Base-by-base conservation (phyloP, 805 yeast genomes). In the Starmerella davenportii region DNA sequence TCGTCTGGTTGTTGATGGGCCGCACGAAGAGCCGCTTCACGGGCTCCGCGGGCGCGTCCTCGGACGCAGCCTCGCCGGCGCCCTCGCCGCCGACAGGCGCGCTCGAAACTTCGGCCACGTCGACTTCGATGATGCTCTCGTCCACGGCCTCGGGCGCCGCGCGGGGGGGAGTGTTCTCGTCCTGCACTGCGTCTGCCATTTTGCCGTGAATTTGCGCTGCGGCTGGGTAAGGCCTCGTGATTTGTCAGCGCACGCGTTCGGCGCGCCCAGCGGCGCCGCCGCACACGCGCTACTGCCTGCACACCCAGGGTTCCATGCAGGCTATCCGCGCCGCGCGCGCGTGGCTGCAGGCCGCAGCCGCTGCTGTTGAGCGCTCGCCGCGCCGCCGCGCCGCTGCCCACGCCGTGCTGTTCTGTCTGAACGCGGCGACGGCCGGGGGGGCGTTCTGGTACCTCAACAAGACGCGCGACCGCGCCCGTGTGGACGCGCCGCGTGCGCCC, bases 401-500 rank as follows among this genome's bases (percentile, higher is more conserved):
- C 19, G 32, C 15, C 16, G 32, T n/a, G 32, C 13, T 29, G 49
- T 9, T 39, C 33, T 21, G 48, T 45, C 18, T 51, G 51, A 4
- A 32, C 48, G 31, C 19, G 8, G 32, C 32, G 13, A 29, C 32
- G 8, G 5, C 13, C 11, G 5, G 13, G 8, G 32, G 32, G 9
- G 32, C 32, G 5, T 7, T 29, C 5, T 53, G 44, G 36, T 57
- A 57, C 45, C 51, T 57, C 17, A 41, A 49, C 32, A 60, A 56
- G 38, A 57, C 61, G 4, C 51, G 55, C 39, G 46, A 55, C 47
- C 50, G 51, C 37, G 60, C 60, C 21, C 48, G 5, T 29, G 15
- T 57, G 16, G 61, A 60, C 21, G 56, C 50, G 40, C 47, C 51
- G 17, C 47, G 36, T 28, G 59, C 59, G 14, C 53, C 54, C 43